Conservation (phyloP, 495 filamentous ascomycete species). For the Penicillium subrubescens region DNA sequence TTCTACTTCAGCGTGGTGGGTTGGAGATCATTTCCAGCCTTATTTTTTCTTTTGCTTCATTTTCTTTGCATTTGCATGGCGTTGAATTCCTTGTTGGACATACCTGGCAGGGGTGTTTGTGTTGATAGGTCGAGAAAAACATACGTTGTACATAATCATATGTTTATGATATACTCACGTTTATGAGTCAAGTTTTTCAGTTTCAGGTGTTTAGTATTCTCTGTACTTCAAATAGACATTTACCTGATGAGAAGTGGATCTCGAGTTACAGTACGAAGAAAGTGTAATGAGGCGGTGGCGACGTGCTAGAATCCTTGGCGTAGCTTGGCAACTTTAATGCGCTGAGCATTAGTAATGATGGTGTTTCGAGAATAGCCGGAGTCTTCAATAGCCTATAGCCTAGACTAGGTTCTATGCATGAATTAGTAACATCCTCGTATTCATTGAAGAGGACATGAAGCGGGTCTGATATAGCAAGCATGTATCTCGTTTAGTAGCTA, state of each 20-base stretch:
- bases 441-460: background rate
- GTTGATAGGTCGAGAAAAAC: background rate
- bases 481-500: background rate
- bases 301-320: background rate
- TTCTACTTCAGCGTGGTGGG: constrained; percentile 5
- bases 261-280: background rate
- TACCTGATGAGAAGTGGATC: background rate
- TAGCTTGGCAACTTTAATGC: background rate
- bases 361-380: background rate
- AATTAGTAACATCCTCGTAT: background rate
- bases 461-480: too few relatives aligned
- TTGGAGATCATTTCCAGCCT: background rate
- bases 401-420: background rate
- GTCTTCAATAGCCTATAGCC: background rate
- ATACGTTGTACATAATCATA: constrained; percentile 18
- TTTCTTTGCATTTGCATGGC: constrained; percentile 29
- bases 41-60: background rate
- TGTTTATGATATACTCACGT: background rate
- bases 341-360: background rate
- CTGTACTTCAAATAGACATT: background rate
- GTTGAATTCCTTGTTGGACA: constrained; percentile 21
- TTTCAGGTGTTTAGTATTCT: background rate
- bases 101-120: constrained; percentile 4
- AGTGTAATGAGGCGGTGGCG: background rate
- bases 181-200: background rate